Evolutionary conservation across 2,329 filamentous ascomycete genomes (phyloP), one percentile per base, ranked within the genome.

Genomic region (Saccharata proteae): DNA sequence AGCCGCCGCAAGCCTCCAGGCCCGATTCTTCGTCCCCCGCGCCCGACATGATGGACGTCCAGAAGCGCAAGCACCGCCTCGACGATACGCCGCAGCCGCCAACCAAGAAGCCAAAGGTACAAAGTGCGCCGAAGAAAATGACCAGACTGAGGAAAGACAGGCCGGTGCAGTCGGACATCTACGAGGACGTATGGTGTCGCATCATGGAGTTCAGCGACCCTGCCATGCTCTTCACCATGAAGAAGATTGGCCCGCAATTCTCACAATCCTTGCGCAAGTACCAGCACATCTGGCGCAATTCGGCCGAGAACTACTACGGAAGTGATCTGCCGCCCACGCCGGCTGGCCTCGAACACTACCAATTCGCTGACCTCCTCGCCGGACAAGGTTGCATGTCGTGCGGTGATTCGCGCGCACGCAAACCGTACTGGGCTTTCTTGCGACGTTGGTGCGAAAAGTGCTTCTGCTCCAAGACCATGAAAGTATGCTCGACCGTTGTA

Each of bases 391-490:
- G 57, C 40, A 55, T 55, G 47, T 49, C 45, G 17, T 59, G 56
- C 38, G 40, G 43, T 10, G 44, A 53, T 9, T 43, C 41, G 4
- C 47, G 44, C 19, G 54, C 54, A 5, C 47, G 57, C 38, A 59
- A 58, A 40, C 55, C 55, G 4, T 61, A 59, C 35, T 61, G 57
- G 57, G 53, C 53, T 2, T 59, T 59, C 29, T 47, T 54, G 14
- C 49, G 54, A 8, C 51, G 57, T n/a, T 59, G 54, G 54, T 61
- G 57, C 40, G 52, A 54, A 30, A 39, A 40, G 6, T 60, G 57
- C 36, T 43, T 59, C 29, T 44, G 46, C 11, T 38, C 40, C 7
- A 55, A 56, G 30, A 50, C 46, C 5, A 34, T 41, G 17, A 34
- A 35, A 33, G 46, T 44, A 30, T 17, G 38, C 29, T 21, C 12